These are phyloP conservation scores for Ustanciosporium gigantosporum DNA, from an alignment of 1,284 basidiomycete genomes.

Conservation along the genomic window DNA sequence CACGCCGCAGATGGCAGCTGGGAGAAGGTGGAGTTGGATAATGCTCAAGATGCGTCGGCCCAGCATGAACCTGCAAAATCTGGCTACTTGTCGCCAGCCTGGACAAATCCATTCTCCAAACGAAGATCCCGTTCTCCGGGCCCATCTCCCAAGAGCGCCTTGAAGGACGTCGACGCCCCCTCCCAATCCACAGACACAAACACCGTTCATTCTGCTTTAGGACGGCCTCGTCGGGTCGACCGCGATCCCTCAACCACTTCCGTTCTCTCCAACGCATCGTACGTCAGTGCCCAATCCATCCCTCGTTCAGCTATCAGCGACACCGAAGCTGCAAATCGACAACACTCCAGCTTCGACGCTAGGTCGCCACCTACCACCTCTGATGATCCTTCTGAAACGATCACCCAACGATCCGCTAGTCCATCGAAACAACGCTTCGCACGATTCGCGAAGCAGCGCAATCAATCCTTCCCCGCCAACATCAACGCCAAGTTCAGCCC, in stretches of 20 bases:
- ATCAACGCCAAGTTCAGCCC: not conserved
- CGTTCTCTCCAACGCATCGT: conserved; percentile 25
- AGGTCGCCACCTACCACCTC: too few relatives aligned
- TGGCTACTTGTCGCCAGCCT: too few relatives aligned
- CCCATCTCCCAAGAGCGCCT: too few relatives aligned
- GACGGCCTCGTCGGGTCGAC: conserved; percentile 2
- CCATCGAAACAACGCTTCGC: not conserved
- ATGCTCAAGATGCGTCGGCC: not conserved
- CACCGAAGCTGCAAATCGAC: conserved; percentile 13
- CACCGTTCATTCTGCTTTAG: too few relatives aligned
- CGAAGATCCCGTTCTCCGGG: too few relatives aligned
- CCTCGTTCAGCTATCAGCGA: conserved; percentile 23
- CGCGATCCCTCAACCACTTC: conserved; percentile 30
- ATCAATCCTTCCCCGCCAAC: not conserved
- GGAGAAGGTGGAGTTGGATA: not conserved
- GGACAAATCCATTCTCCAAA: too few relatives aligned
- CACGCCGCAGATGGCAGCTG: not conserved
- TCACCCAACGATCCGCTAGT: too few relatives aligned
- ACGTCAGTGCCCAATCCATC: conserved; percentile 30
- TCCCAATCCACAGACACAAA: too few relatives aligned
- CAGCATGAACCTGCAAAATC: not conserved
- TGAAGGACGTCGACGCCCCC: too few relatives aligned
- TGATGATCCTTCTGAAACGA: not conserved
- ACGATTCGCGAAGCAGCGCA: not conserved
- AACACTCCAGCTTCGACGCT: conserved; percentile 4